These are phyloP conservation scores for Tympanopsis confertula DNA, from an alignment of 2,329 filamentous ascomycete genomes.

Conservation along the genomic window DNA sequence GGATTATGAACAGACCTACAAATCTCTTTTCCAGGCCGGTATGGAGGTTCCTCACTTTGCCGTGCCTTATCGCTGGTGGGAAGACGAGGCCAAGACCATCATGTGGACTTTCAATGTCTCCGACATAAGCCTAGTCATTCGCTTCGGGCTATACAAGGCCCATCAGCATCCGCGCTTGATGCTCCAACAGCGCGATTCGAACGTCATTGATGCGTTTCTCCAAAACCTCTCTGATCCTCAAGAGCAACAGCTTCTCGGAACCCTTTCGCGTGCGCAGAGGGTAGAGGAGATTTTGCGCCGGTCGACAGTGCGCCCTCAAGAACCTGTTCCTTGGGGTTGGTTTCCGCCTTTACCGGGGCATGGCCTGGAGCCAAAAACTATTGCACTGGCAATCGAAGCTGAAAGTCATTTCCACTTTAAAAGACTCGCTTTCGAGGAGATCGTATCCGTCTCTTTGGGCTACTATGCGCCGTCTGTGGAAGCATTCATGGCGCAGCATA, in stretches of 20 bases:
- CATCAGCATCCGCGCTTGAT: constrained; percentile 18
- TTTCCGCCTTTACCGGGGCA: constrained; percentile 13
- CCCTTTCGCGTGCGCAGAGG: constrained; percentile 20
- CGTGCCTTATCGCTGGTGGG: constrained; percentile 23
- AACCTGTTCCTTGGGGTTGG: constrained; percentile 20
- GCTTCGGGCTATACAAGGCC: constrained; percentile 21
- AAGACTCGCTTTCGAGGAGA: constrained; percentile 22
- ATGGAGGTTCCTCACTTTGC: constrained; percentile 18
- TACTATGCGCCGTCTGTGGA: constrained; percentile 18
- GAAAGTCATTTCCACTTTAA: constrained; percentile 25
- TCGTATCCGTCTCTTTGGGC: constrained; percentile 22
- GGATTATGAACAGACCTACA: no score
- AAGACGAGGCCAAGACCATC: constrained; percentile 21
- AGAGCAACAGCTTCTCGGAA: constrained; percentile 12
- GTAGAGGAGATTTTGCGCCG: constrained; percentile 23
- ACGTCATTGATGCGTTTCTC: constrained; percentile 8
- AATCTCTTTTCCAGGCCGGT: constrained; percentile 14
- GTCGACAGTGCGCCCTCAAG: constrained; percentile 11
- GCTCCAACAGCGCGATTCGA: constrained; percentile 16
- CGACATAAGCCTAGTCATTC: constrained; percentile 21
- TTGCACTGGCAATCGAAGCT: constrained; percentile 19
- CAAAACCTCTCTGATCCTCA: constrained; percentile 12
- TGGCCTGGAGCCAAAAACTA: constrained; percentile 9
- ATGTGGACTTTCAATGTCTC: constrained; percentile 23
- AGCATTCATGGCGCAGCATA: constrained; percentile 14